Conservation (phyloP, 192 early-diverging fungal genomes). For the Cetraspora pellucida region DNA sequence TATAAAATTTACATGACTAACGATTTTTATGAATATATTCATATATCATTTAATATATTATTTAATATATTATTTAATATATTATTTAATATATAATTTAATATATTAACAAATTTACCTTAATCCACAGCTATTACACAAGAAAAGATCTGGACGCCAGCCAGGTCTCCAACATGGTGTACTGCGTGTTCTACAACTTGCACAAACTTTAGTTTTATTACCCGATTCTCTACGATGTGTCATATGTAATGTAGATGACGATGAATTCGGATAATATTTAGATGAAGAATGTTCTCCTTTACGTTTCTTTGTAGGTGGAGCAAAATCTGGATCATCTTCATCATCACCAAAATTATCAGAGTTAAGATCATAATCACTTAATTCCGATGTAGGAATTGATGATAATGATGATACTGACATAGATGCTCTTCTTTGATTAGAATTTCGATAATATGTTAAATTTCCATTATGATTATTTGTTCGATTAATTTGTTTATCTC, state of each 20-base stretch:
- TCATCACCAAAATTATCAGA: conserved; percentile 34
- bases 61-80: background rate
- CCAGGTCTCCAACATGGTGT: conserved; percentile 51
- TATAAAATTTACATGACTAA: background rate
- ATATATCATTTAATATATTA: background rate
- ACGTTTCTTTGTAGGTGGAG: conserved; percentile 10
- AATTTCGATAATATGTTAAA: background rate
- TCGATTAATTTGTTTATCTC: background rate
- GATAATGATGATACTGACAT: conserved; percentile 19
- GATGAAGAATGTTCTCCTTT: background rate
- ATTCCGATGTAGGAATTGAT: conserved; percentile 23
- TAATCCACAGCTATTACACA: conserved; percentile 49
- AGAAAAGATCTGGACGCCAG: conserved; percentile 38
- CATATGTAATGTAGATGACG: background rate
- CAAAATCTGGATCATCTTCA: conserved; percentile 36
- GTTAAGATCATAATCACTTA: conserved; percentile 25
- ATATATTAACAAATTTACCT: conserved; percentile 21
- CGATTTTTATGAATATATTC: background rate
- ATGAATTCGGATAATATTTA: background rate
- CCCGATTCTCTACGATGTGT: background rate
- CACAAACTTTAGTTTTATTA: conserved; percentile 36
- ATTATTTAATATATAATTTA: background rate
- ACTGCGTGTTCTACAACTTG: conserved; percentile 42
- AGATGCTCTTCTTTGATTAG: conserved; percentile 12
- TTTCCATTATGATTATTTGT: background rate